These are phyloP conservation scores for Tetracentron sinense DNA, from an alignment of 164 flowering plant species.

Conservation along the genomic window DNA sequence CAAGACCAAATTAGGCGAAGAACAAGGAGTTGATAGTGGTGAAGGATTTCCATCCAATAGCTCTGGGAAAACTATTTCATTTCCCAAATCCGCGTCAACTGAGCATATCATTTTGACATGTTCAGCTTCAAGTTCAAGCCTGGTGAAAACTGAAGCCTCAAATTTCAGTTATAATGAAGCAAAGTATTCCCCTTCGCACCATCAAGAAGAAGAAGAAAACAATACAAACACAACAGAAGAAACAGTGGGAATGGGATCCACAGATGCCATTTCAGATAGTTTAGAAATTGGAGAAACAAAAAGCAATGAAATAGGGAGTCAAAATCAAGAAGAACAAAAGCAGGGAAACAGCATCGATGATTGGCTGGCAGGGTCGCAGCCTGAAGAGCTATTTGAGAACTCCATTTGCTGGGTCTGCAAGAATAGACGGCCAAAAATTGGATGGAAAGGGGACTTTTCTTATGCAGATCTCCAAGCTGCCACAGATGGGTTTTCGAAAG, in stretches of 20 bases:
- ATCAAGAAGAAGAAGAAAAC: conserved; percentile 12
- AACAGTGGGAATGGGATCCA: conserved; percentile 14
- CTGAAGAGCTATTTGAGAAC: conserved; percentile 21
- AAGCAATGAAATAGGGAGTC: conserved; percentile 13
- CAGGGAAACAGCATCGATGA: conserved; percentile 13
- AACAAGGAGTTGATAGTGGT: conserved; percentile 13
- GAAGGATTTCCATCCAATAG: conserved; percentile 10
- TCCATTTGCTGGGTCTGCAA: conserved; percentile 40
- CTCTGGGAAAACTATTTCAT: neutral
- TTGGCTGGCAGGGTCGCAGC: conserved; percentile 16
- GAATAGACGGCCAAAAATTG: conserved; percentile 38
- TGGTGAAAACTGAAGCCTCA: conserved; percentile 3
- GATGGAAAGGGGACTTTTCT: conserved; percentile 37
- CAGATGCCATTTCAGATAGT: conserved; percentile 5
- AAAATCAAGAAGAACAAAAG: conserved; percentile 14
- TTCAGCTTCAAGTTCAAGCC: conserved; percentile 18
- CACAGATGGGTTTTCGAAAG: conserved; percentile 38
- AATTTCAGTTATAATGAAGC: conserved; percentile 8
- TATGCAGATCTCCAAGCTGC: conserved; percentile 45
- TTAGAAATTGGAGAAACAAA: conserved; percentile 3
- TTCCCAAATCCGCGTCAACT: conserved; percentile 21
- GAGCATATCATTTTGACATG: conserved; percentile 9
- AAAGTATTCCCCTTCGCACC: conserved; percentile 4
- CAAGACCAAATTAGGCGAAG: conserved; percentile 9
- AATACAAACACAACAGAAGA: conserved; percentile 6